Evolutionary conservation across 2,329 filamentous ascomycete genomes (phyloP), one percentile per base, ranked within the genome.

Genomic region (Penicillium italicum): DNA sequence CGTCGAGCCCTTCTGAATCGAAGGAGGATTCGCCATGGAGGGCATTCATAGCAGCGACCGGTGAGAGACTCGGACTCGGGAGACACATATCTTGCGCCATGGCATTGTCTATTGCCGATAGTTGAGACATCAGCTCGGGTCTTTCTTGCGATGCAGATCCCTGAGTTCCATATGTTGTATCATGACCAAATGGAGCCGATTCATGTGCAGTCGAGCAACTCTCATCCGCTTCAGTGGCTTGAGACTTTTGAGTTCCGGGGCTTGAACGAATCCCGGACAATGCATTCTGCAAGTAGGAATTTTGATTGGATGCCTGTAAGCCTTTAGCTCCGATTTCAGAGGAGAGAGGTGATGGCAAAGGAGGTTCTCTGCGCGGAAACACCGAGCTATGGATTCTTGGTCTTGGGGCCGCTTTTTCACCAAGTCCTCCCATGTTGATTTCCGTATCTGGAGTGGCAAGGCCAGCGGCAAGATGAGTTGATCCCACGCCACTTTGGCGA

Each of bases 61-160:
- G 94, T 26, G 94, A 99, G 54, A 99, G 77, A 67, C 94, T 92
- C 33, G 94, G 94, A 72, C 94, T 99, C 50, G 94, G 94, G 59
- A 99, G 80, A 74, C 91, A 97, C 61, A 90, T 91, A 77, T 97
- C 93, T 71, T 94, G 89, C 37, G 87, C 86, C 54, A 86, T 84
- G 52, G 87, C 82, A 44, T 85, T 88, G 66, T 91, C 86, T 47
- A 92, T 80, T 45, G 75, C 75, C 34, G 76, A 76, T 11, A 81
- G 76, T 40, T 69, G 70, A 18, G 70, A 63, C 5, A 60, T 42
- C 3, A 62, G 55, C 20, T 69, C 69, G 5, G 61, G 56, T 18
- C 54, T 56, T 28, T 57, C 58, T 37, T 66, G 66, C 7, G 61
- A 62, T 36, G 51, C 41, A 34, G 61, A 53, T 48, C 63, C 65